Evolutionary conservation across 805 yeast genomes (phyloP), one percentile per base, ranked within the genome.

Genomic region (Maudiozyma saulgeensis): DNA sequence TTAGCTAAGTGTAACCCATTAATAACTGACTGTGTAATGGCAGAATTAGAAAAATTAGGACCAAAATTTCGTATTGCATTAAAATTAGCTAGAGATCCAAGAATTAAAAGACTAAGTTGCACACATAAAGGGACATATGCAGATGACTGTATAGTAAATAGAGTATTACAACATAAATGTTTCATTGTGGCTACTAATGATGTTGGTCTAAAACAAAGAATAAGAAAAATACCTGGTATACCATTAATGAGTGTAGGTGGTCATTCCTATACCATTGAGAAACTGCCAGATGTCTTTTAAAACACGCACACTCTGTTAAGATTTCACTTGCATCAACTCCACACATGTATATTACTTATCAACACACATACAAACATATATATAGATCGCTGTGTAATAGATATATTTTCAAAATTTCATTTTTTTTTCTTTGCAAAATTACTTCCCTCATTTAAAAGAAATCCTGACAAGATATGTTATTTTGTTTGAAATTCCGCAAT

Each of bases 161-260:
- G 99, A 58, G 96, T 93, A 6, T 77, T 91, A 66, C 97, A 91
- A 62, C 98, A 93, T 70, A 93, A 93, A 66, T 93, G 99, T 69
- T 93, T 81, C 62, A 90, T 93, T 49, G 97, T 93, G 37, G 99
- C 99, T 45, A 91, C 98, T 1, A 93, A 91, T 65, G 99, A 93
- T 81, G 97, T 96, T 13, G 98, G 91, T 59, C 73, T 93, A 64
- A 93, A 93, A 65, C 81, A 96, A 62, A 78, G 99, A 67, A 79
- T 93, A 32, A 79, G 99, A 71, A 93, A 93, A 68, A 88, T 93
- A 26, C 99, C 99, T 1, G 99, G 99, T 60, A 86, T 93, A 53
- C 99, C 99, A 12, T 73, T 93, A 35, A 81, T 93, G 95, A 87
- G 96, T 69, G 99, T 93, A 6, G 99, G 98, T 35, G 85, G 85